phyloP scores from a whole-genome alignment of 768 basidiomycete genomes.

The Auricularia cornea region DNA sequence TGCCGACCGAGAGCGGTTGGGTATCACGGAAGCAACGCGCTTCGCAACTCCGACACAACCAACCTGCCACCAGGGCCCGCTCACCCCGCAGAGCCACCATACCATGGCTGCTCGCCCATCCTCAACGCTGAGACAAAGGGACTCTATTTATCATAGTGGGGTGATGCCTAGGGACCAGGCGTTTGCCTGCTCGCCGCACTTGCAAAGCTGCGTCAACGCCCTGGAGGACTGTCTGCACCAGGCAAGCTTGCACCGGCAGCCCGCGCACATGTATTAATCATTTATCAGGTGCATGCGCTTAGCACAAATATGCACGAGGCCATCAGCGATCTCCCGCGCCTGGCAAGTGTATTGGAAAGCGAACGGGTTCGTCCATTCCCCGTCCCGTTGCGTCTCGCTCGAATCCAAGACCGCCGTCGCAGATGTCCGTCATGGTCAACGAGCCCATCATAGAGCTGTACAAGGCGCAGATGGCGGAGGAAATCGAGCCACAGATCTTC shows the following conservation, averaged over 20 bases:
- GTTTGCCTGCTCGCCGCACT: neutral
- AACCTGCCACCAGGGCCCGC: too few species aligned
- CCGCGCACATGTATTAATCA: neutral
- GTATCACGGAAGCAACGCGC: too few species aligned
- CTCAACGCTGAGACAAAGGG: neutral
- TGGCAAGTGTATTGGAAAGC: slow-evolving; percentile 57
- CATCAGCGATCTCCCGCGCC: slow-evolving; percentile 51
- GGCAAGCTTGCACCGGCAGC: neutral
- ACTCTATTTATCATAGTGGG: neutral
- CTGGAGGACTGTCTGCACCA: neutral
- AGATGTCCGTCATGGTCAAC: slow-evolving; percentile 71
- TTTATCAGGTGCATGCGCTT: neutral
- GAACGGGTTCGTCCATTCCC: slow-evolving; percentile 44
- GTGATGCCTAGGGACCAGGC: neutral
- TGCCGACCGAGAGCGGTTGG: too few species aligned
- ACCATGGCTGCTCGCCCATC: neutral
- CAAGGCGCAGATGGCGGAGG: slow-evolving; percentile 66
- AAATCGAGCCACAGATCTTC: slow-evolving; percentile 72
- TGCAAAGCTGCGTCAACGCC: neutral
- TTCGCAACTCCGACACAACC: too few species aligned
- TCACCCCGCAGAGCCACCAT: neutral
- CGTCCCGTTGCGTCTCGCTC: neutral
- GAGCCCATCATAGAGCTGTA: slow-evolving; percentile 66
- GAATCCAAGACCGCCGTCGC: neutral
- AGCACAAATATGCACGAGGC: neutral